Conservation (phyloP, 1,284 basidiomycete species). For the Tylopilus sp. region DNA sequence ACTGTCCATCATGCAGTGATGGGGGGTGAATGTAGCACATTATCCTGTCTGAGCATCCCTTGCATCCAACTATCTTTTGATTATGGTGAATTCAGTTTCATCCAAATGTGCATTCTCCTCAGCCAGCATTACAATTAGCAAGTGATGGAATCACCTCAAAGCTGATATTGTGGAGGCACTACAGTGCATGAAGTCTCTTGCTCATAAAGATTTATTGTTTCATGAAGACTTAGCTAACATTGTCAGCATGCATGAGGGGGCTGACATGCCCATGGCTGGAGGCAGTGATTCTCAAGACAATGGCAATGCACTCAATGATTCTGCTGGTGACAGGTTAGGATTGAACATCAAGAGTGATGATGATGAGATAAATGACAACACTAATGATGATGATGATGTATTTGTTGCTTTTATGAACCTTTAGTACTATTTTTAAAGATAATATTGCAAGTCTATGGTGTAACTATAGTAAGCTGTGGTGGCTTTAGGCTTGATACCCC, state of each 20-base stretch:
- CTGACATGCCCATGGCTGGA: too few species aligned
- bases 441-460: too few species aligned
- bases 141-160: neutral
- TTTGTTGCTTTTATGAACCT: neutral
- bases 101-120: neutral
- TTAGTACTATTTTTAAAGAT: neutral
- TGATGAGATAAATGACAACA: neutral
- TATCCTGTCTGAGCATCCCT: constrained; percentile 3
- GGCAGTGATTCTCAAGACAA: too few species aligned
- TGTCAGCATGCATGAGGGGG: neutral
- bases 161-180: neutral
- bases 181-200: neutral
- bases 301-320: too few species aligned
- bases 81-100: constrained; percentile 3
- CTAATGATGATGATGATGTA: too few species aligned
- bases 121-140: neutral
- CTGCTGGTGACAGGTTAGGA: neutral
- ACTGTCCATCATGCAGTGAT: neutral
- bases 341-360: neutral
- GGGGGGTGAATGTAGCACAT: neutral
- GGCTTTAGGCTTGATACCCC: neutral
- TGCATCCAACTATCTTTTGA: neutral
- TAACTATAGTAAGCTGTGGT: neutral
- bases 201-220: neutral
- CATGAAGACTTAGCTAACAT: neutral